A percentile compares a stretch with the other conserved stretches of the same genome.
These are phyloP conservation scores for Hemileccinum impolitum DNA, from an alignment of 768 basidiomycete genomes.

Conservation along the genomic window DNA sequence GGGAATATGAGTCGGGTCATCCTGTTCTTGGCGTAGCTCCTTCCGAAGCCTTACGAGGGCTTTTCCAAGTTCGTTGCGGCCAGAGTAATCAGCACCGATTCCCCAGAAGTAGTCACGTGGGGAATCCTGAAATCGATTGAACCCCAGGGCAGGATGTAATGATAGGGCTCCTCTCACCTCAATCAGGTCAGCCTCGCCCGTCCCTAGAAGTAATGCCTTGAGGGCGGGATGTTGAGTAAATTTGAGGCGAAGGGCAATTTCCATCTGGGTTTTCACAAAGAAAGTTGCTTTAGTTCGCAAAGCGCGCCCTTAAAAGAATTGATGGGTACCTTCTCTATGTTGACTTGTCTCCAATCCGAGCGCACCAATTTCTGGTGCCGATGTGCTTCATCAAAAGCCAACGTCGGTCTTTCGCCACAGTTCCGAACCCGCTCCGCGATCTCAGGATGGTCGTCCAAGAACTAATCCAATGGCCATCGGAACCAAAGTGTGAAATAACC, in stretches of 20 bases:
- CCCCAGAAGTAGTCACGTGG: slow-evolving; percentile 80
- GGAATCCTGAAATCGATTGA: slow-evolving; percentile 47
- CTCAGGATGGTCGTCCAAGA: slow-evolving; percentile 54
- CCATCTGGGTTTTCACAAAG: slow-evolving; percentile 50
- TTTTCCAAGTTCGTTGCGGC: slow-evolving; percentile 73
- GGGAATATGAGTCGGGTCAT: slow-evolving; percentile 26
- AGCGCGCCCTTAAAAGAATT: not conserved
- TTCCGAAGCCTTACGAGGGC: slow-evolving; percentile 60
- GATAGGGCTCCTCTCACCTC: slow-evolving; percentile 46
- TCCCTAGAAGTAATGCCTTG: slow-evolving; percentile 55
- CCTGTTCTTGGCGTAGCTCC: slow-evolving; percentile 42
- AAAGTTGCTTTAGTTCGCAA: not conserved
- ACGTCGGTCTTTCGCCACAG: slow-evolving; percentile 58
- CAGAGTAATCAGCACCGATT: slow-evolving; percentile 59
- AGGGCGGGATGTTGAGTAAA: slow-evolving; percentile 68
- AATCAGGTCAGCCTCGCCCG: slow-evolving; percentile 62
- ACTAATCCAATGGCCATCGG: slow-evolving; percentile 36
- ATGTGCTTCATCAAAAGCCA: slow-evolving; percentile 66
- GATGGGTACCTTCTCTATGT: slow-evolving; percentile 53
- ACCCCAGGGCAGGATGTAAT: not conserved
- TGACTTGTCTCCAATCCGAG: slow-evolving; percentile 66
- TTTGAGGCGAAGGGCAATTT: slow-evolving; percentile 59
- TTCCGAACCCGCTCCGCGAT: slow-evolving; percentile 69
- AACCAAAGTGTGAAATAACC: not conserved
- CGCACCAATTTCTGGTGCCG: slow-evolving; percentile 60